phyloP scores from a whole-genome alignment of 2,329 filamentous ascomycete genomes.

The Botryotinia convoluta region DNA sequence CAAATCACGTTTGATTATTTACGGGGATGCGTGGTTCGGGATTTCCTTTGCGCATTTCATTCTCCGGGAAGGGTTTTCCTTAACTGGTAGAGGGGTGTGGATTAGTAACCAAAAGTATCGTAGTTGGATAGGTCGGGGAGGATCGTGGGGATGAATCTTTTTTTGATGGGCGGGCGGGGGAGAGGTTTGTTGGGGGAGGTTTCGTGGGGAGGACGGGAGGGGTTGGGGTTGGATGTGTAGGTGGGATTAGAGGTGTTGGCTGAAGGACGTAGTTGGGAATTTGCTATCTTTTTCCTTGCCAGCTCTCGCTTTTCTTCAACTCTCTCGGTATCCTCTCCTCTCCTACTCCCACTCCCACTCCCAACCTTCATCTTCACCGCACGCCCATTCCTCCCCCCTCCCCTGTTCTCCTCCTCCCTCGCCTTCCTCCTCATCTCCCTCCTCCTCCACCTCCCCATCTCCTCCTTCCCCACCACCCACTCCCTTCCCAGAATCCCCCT shows the following conservation, averaged over 20 bases:
- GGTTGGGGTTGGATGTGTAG: background rate
- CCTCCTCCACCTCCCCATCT: conserved; percentile 31
- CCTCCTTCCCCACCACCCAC: conserved; percentile 53
- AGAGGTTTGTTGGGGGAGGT: background rate
- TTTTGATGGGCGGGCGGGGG: background rate
- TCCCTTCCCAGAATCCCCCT: conserved; percentile 48
- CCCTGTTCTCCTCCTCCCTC: conserved; percentile 23
- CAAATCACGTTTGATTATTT: background rate
- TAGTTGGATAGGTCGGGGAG: background rate
- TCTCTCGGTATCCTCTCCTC: background rate
- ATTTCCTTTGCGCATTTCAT: background rate
- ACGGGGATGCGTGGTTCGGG: background rate
- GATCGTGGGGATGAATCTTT: background rate
- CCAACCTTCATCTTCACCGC: background rate
- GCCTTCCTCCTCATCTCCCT: conserved; percentile 29
- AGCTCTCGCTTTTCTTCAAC: background rate
- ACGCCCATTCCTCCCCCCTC: background rate
- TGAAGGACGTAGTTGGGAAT: background rate
- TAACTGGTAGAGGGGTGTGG: rapidly evolving
- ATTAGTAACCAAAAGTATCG: background rate
- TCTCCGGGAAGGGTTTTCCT: background rate
- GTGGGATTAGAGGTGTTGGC: background rate
- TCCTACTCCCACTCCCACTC: background rate
- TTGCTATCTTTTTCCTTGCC: background rate
- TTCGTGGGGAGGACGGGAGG: background rate